Base-by-base conservation (phyloP, 306 rosid species). In the Ceratonia siliqua region DNA sequence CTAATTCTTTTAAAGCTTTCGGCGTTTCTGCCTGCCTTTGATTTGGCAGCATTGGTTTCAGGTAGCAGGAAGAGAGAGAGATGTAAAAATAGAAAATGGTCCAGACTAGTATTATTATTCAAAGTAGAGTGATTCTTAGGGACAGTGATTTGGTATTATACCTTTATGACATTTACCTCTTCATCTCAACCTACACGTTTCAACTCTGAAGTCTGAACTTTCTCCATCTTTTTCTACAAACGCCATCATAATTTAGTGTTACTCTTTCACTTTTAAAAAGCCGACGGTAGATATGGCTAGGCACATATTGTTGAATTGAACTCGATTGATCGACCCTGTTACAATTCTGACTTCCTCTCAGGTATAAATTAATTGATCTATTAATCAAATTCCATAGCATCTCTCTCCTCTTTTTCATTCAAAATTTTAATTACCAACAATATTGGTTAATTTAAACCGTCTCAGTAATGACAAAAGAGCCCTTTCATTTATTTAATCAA, bases 1-100 rank as follows among this genome's bases (percentile, higher is more conserved):
- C 39, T 35, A 58, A 52, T 62, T 73, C 15, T 62, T 78, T 52
- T 21, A 58, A 36, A 48, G 24, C 5, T 66, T 66, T 12, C 7
- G 15, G 11, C n/a, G 35, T 15, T 58, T 67, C 38, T 14, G 30
- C 50, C 22, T 64, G 30, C 22, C 20, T 30, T 73, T 56, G 39
- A 49, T 72, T 13, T 36, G 59, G 56, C 46, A 45, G 55, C 46
- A n/a, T 53, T 45, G 39, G 39, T 48, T 42, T 72, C 72, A 62
- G 70, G 70, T 9, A 59, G 63, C 56, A 49, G 56, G 48, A 49
- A 64, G 32, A 20, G 69, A 11, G 56, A 50, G 32, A n/a, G 58
- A 20, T 39, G 54, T 33, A 17, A 46, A 18, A 64, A 10, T 15
- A 58, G 22, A 36, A 14, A 3, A 36, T 36, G 43, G 35, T 28